Evolutionary conservation across 768 basidiomycete genomes (phyloP), one percentile per base, ranked within the genome.

Genomic region (Tricholomella constricta): DNA sequence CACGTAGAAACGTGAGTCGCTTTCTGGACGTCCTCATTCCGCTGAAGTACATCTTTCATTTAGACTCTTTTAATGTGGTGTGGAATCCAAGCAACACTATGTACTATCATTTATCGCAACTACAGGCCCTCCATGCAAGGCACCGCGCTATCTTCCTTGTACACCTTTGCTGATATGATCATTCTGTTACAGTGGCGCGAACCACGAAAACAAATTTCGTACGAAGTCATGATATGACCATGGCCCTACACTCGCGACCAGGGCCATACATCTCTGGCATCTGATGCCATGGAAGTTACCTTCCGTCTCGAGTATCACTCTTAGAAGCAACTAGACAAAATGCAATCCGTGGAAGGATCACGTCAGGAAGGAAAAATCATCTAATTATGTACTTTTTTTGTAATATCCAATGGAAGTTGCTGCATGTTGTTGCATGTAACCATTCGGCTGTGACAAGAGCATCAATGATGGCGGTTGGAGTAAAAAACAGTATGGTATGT

Each of bases 31-130:
- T 15, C 6, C 15, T 20, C 10, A 31, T 12, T 11, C 23, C 12
- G 29, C 34, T 51, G 11, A 37, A 22, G 22, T 31, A 19, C 22
- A 27, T 7, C n/a, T 14, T 25, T 41, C 17, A 15, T 45, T 45
- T 51, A 74, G 74, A 70, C 67, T 31, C 61, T 76, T 45, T 55
- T 68, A 20, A 45, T 74, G 34, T 74, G 72, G 72, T 62, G 62
- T 31, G 53, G 63, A 23, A 58, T 73, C 37, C 68, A 76, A 61
- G 64, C 72, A 12, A 36, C 63, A 3, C 52, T 74, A 12, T 59
- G 65, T 19, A 63, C 60, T 10, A 59, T 65, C 29, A 65, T 69
- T 19, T 71, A 63, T 59, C 56, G 61, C 55, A 59, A 69, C 17
- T 68, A 68, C 54, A 63, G 62, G 38, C 58, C 61, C 51, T 55